Evolutionary conservation across 2,329 filamentous ascomycete species (phyloP).

Genomic region (Xylaria sp.): DNA sequence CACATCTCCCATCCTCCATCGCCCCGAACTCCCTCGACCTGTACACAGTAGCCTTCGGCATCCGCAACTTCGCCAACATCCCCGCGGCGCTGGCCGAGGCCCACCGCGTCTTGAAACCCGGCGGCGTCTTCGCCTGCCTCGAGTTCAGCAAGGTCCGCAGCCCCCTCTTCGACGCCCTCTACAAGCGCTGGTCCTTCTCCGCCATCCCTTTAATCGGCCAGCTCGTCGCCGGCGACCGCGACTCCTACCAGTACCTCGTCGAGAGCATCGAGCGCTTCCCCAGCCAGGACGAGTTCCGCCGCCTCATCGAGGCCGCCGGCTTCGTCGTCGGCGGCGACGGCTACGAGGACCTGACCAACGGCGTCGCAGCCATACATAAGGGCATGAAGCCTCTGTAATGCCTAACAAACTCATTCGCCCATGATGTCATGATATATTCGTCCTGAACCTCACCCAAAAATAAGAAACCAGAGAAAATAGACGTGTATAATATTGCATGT

Average conservation of each 20-base stretch:
- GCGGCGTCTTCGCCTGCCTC: constrained; percentile 94
- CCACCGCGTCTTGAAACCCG: constrained; percentile 88
- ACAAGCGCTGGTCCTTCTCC: constrained; percentile 95
- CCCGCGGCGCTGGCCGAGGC: constrained; percentile 84
- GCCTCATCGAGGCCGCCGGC: constrained; percentile 85
- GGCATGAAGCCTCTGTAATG: constrained; percentile 79
- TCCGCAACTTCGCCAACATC: constrained; percentile 96
- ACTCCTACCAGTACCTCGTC: constrained; percentile 98
- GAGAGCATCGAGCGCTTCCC: constrained; percentile 98
- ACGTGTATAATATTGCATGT: constrained; percentile 30
- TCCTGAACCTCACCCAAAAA: background rate
- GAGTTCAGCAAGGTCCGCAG: constrained; percentile 85
- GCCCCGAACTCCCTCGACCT: constrained; percentile 82
- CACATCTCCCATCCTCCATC: constrained; percentile 68
- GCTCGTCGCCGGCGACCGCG: constrained; percentile 90
- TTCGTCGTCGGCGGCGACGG: constrained; percentile 85
- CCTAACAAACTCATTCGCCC: background rate
- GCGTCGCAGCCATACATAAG: constrained; percentile 96
- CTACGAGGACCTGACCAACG: constrained; percentile 91
- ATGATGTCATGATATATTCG: background rate
- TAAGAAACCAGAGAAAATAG: constrained; percentile 8
- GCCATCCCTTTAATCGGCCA: constrained; percentile 97
- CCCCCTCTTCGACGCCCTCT: constrained; percentile 81
- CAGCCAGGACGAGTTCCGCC: constrained; percentile 82
- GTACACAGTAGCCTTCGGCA: constrained; percentile 97